Conservation (phyloP, 352 stramenopile genomes). For the Globisporangium carolinianum region DNA sequence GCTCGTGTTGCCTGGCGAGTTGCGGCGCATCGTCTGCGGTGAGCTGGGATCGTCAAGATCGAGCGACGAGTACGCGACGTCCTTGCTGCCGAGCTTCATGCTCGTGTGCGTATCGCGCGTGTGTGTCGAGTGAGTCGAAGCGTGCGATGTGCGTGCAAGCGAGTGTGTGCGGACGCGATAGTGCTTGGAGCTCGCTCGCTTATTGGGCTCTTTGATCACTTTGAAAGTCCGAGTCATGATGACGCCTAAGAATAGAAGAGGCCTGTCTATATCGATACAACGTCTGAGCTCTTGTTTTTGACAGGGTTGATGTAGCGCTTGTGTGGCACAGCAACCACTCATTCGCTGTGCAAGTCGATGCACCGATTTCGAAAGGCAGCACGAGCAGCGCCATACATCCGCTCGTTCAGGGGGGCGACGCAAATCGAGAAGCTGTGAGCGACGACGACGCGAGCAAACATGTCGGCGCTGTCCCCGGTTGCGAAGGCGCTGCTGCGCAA, state of each 20-base stretch:
- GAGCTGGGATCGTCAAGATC: constrained; percentile 56
- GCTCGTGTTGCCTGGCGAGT: constrained; percentile 18
- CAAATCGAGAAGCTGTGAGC: constrained; percentile 8
- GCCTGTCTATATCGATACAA: not conserved
- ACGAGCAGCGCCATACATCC: constrained; percentile 9
- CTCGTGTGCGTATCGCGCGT: not conserved
- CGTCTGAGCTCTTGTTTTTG: not conserved
- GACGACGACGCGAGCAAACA: constrained; percentile 14
- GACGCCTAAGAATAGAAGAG: not conserved
- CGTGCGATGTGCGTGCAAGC: too few relatives aligned
- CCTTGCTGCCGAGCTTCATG: constrained; percentile 70
- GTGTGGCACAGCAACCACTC: constrained; percentile 5
- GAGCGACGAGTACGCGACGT: constrained; percentile 70
- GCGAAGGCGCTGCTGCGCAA: constrained; percentile 69
- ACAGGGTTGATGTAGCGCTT: constrained; percentile 5
- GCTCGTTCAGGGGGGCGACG: not conserved
- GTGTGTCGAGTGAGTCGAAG: not conserved
- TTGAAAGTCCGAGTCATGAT: too few relatives aligned
- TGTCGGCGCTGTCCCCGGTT: constrained; percentile 81
- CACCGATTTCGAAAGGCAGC: constrained; percentile 8
- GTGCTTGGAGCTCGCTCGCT: too few relatives aligned
- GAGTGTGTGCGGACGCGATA: too few relatives aligned
- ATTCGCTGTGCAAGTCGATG: constrained; percentile 18
- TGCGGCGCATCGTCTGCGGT: constrained; percentile 23
- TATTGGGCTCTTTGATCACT: too few relatives aligned